phyloP scores from a whole-genome alignment of 2,329 filamentous ascomycete genomes.

The Rosellinia necatrix region DNA sequence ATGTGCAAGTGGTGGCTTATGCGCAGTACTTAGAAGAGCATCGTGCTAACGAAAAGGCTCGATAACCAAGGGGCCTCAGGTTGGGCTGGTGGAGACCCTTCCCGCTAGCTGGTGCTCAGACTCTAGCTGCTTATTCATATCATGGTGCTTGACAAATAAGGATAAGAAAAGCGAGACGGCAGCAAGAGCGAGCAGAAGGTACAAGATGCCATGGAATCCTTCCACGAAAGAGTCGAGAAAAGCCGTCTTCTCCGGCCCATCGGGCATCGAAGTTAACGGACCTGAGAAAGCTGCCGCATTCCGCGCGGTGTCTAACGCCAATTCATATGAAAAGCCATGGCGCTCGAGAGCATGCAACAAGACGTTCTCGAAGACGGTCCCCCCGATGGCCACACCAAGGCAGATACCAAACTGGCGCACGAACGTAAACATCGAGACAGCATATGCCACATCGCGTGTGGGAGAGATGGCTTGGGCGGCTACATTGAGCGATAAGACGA shows the following conservation, averaged over 20 bases:
- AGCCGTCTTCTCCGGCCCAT: constrained; percentile 7
- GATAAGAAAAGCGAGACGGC: constrained; percentile 10
- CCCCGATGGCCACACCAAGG: constrained; percentile 21
- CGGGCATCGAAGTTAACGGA: constrained; percentile 13
- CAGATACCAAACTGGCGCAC: constrained; percentile 21
- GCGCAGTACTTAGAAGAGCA: not conserved
- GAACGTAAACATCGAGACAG: constrained; percentile 22
- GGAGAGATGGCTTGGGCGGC: constrained; percentile 12
- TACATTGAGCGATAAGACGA: constrained; percentile 6
- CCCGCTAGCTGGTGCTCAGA: constrained; percentile 13
- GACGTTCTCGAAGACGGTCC: constrained; percentile 21
- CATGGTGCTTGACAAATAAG: constrained; percentile 22
- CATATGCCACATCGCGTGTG: constrained; percentile 1
- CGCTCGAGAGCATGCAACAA: constrained; percentile 15
- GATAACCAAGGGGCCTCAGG: not conserved
- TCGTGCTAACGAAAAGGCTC: not conserved
- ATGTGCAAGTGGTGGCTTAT: not conserved
- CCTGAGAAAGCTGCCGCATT: constrained; percentile 15
- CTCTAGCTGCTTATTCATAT: constrained; percentile 16
- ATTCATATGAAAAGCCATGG: constrained; percentile 1
- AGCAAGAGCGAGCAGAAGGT: constrained; percentile 18
- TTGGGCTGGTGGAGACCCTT: not conserved
- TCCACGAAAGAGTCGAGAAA: constrained; percentile 17
- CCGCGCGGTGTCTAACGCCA: constrained; percentile 5
- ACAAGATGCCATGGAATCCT: constrained; percentile 20